Base-by-base conservation (phyloP, 106 monocot genomes). In the Acanthochlamys bracteata region DNA sequence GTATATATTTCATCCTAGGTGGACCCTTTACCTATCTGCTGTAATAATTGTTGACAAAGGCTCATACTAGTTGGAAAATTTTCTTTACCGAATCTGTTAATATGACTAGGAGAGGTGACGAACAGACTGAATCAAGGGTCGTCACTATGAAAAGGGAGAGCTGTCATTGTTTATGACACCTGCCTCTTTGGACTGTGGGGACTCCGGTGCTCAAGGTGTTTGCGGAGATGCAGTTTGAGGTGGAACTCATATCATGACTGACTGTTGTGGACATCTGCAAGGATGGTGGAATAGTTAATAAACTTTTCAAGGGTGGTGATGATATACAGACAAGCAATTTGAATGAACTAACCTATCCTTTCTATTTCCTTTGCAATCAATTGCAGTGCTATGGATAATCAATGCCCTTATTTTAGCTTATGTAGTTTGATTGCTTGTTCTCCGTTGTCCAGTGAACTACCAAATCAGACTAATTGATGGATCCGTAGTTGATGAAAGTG, bases 211-310 rank as follows among this genome's bases (percentile, higher is more conserved):
- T 27, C 56, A 66, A 11, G 57, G 59, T 56, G 59, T 70, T 21
- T 40, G 61, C 84, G 52, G 69, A 60, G 66, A 9, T 81, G 27
- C 75, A 65, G 20, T 79, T 76, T 76, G 78, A 89, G 61, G 78
- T 89, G 24, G 89, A 89, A 71, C 68, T 89, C 2, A 39, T 89
- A 53, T 81, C 84, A 20, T 89, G 89, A 84, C 27, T 84, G 55
- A 61, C 69, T 8, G 81, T 89, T 0, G 61, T 81, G 12, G 75
- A 89, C 56, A 73, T 89, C 45, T 81, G 73, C 52, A 79, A 81
- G 62, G 89, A 89, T 74, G 81, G 81, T 64, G 84, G 81, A 64
- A 84, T 89, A 42, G 33, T 89, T 10, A 89, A 89, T 69, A 89
- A 80, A 69, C 68, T 89, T 68, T 59, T 89, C 2, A 47, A 49